Base-by-base conservation (phyloP, 164 flowering plant species). In the Vitis labrusca region DNA sequence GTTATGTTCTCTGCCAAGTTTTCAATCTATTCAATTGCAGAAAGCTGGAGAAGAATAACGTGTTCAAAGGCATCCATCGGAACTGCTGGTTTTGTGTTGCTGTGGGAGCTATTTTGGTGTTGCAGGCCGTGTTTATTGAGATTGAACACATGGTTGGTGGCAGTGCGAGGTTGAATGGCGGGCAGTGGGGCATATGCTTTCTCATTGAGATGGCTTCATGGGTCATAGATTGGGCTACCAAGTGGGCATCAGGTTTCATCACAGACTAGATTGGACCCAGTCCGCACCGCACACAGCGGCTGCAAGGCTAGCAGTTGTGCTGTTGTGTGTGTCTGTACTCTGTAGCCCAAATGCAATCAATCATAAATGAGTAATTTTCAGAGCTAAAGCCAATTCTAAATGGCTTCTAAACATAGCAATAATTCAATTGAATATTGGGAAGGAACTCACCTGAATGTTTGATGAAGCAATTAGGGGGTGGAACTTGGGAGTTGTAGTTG, bases 11-110 rank as follows among this genome's bases (percentile, higher is more conserved):
- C 14, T 77, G 74, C 29, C 71, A 73, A n/a, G 12, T 69, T 14
- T 69, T 65, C 48, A 77, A 77, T 59, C 17, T 51, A 50, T 69
- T 77, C 64, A 62, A 65, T 61, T 76, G 68, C 2, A 64, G 67
- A 15, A 57, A 66, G 56, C 65, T 48, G 2, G 54, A 70, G 19
- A 56, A 50, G 64, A 77, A 66, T 30, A 73, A 69, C n/a, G 54
- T 65, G 11, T 60, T 72, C 57, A 65, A 54, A 53, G 76, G 73
- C 29, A 53, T 77, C n/a, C 17, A 1, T 49, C 13, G 37, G 52
- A 60, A 69, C 52, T 8, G 1, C 4, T 69, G 56, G 71, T 72
- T 77, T 61, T 32, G 47, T 55, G 55, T 19, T 29, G 19, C 63
- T 9, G 1, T 56, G 8, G 66, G 67, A 14, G 13, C 30, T 10